Percentiles rank a stretch among this genome's conserved stretches.
Evolutionary conservation across 768 basidiomycete genomes (phyloP).

Genomic region (Podaxis sp.): DNA sequence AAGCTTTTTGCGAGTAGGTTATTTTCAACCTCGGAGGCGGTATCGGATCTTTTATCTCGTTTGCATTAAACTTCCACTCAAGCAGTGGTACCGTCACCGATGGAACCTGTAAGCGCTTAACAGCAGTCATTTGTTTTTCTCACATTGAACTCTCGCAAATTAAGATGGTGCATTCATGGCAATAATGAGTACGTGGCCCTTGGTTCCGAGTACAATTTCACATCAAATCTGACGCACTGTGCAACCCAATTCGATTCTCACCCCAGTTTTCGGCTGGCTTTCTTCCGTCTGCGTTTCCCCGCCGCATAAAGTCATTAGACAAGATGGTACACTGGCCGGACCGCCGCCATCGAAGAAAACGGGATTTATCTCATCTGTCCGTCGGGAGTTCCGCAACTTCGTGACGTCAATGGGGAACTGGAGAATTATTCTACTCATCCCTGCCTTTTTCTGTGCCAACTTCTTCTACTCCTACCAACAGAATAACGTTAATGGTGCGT

Average conservation of each 20-base stretch:
- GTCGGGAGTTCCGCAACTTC: conserved; percentile 23
- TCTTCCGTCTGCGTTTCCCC: conserved; percentile 23
- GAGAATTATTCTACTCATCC: conserved; percentile 27
- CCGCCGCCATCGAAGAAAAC: conserved; percentile 19
- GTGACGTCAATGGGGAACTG: conserved; percentile 23
- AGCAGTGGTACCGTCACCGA: conserved; percentile 28
- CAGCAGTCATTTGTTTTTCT: background rate
- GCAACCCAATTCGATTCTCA: background rate
- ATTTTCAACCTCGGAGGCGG: conserved; percentile 31
- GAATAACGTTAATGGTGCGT: conserved; percentile 27
- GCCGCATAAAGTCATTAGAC: conserved; percentile 26
- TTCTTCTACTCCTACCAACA: conserved; percentile 33
- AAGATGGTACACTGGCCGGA: conserved; percentile 26
- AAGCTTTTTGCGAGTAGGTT: conserved; percentile 17
- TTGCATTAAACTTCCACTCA: conserved; percentile 28
- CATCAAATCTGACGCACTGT: background rate
- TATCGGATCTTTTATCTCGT: conserved; percentile 31
- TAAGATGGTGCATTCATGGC: conserved; percentile 30
- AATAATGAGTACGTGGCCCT: conserved; percentile 26
- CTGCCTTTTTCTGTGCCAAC: conserved; percentile 31
- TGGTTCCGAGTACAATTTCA: background rate
- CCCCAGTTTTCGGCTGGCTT: conserved; percentile 26
- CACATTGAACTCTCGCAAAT: background rate
- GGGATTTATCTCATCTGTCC: conserved; percentile 20
- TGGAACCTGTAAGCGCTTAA: conserved; percentile 25